Base-by-base conservation (phyloP, 805 yeast genomes). In the Yamadazyma paraphyllophila region DNA sequence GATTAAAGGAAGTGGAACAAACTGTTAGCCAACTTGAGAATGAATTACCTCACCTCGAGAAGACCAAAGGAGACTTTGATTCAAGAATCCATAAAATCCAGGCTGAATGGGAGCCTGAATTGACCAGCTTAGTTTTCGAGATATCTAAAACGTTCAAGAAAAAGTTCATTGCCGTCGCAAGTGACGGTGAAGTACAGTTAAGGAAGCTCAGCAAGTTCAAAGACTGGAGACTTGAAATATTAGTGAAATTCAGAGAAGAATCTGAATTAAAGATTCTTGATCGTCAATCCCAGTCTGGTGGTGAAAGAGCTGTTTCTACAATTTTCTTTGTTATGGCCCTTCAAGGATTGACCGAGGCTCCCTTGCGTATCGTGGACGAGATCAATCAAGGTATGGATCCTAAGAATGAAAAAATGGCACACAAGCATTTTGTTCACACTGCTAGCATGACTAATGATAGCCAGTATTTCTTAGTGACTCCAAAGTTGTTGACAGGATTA, bases 301-400 rank as follows among this genome's bases (percentile, higher is more conserved):
- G 99, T 41, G 99, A 94, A 64, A 80, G 96, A 58, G 96, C 98
- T 1, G 96, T 94, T 0, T 84, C 97, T 0, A 94, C 98, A 0
- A 92, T 92, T 2, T 78, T 91, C 43, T 94, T 86, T 61, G 78
- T 94, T 59, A 87, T 94, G 74, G 83, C 98, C 1, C 71, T 94
- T 51, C 99, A 94, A 67, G 92, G 90, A 9, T 74, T 86, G 46
- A 83, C 97, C 0, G 77, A 78, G 25, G 88, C 97, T 0, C 98
- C 99, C 8, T 89, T 94, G 59, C 74, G 98, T 59, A 91, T 92
- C 2, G 97, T 94, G 7, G 99, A 94, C 66, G 99, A 94, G 71
- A 95, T 94, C 51, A 94, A 94, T 62, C 99, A 94, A 68, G 99
- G 99, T 54, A 91, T 94, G 98, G 99, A 94, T 67, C 86, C 95